A percentile compares a stretch with the other conserved stretches of the same genome.
These are phyloP conservation scores for Trichophyton mentagrophytes DNA, from an alignment of 2,329 filamentous ascomycete species.

Conservation along the genomic window DNA sequence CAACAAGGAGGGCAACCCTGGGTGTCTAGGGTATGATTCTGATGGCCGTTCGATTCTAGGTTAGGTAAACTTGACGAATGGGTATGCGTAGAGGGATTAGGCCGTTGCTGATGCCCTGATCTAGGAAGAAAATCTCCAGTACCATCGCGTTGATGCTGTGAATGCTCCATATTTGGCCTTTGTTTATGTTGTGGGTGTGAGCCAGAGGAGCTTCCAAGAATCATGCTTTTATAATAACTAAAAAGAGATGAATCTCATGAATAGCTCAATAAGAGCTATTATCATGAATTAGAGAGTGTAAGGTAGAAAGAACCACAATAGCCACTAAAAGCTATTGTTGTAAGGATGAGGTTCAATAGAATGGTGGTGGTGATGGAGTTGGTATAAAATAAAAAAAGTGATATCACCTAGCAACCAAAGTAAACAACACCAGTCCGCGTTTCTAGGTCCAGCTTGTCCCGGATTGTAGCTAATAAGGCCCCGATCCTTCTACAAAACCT, in stretches of 20 bases:
- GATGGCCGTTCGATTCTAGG: neutral
- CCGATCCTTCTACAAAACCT: neutral
- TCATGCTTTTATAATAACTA: neutral
- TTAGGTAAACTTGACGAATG: conserved; percentile 5
- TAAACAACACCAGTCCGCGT: neutral
- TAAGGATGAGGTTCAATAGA: neutral
- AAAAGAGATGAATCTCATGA: neutral
- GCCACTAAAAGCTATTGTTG: neutral
- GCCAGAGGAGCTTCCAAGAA: neutral
- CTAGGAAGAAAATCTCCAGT: neutral
- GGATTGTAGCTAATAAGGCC: too few relatives aligned
- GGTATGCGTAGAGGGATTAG: conserved; percentile 1
- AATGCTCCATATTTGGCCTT: neutral
- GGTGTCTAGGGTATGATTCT: neutral
- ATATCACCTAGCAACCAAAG: neutral
- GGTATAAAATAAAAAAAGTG: neutral
- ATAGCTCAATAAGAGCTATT: neutral
- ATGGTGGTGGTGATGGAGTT: neutral
- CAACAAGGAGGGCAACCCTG: conserved; percentile 6
- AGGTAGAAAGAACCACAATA: neutral
- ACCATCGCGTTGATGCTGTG: neutral
- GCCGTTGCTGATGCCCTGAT: neutral
- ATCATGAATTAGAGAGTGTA: neutral
- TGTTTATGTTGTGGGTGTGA: neutral
- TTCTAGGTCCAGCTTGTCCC: neutral